Evolutionary conservation across 495 filamentous ascomycete species (phyloP), one percentile per base, ranked within the genome.

Genomic region (Hyaloscypha finlandica): DNA sequence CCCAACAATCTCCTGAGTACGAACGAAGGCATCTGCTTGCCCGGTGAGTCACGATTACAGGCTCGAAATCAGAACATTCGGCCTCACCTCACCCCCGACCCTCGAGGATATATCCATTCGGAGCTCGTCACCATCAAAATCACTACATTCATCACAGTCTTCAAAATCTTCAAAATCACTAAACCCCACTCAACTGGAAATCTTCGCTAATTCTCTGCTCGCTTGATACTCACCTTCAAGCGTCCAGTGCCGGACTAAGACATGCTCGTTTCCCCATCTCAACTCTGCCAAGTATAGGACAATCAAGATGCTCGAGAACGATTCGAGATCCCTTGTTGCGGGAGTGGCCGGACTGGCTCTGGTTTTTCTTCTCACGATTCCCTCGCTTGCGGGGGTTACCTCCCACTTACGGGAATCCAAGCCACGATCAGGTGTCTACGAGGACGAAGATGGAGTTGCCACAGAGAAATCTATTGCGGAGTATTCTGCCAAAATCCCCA

Each of bases 371-470:
- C 59, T 68, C 32, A 68, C 70, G 4, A 19, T 68, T 3, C 72
- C 67, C 4, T 48, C 72, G 53, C 12, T 68, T 12, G 22, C 52
- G 9, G 32, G 22, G 33, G 22, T 70, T 29, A 45, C 63, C 33
- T 69, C 63, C 53, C 58, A 71, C 67, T 59, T 72, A 63, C 66
- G 69, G 30, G 55, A 53, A 0, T 25, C 61, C 6, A 71, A 70
- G 31, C 19, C 45, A n/a, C 67, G 68, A 68, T 52, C 64, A 31
- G 22, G 32, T n/a, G 16, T 64, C n/a, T 91, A 90, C 66, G 79
- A 86, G 73, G 88, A 91, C 74, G 77, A 81, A 68, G 88, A 91
- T 75, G 88, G 88, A 62, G 75, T 77, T 67, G 85, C 87, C 35
- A 88, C 83, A 0, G 77, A 80, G 54, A 82, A 88, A 68, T 83